These are phyloP conservation scores for Limonium bicolor DNA, from an alignment of 148 eudicot genomes.

Conservation along the genomic window DNA sequence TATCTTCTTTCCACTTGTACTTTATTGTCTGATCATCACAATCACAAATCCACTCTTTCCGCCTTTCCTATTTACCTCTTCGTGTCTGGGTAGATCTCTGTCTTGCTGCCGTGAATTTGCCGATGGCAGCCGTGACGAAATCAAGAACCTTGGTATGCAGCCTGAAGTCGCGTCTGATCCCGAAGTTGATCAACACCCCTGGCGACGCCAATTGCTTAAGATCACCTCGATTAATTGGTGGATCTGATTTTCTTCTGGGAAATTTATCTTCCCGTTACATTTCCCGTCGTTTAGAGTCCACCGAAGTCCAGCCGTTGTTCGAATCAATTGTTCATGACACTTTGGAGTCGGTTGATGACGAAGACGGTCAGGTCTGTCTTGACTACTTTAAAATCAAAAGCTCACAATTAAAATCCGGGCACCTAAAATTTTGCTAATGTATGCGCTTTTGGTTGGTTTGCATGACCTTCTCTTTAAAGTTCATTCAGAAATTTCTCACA, in stretches of 20 bases:
- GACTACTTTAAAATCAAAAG: too few species aligned
- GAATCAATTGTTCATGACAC: conserved; percentile 4
- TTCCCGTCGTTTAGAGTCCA: conserved; percentile 27
- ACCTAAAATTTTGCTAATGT: background rate
- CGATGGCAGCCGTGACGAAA: conserved; percentile 21
- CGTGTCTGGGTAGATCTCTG: too few species aligned
- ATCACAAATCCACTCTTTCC: too few species aligned
- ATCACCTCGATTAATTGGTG: conserved; percentile 9
- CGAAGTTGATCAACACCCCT: conserved; percentile 1
- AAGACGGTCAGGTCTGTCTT: conserved; percentile 14
- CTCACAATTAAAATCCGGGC: background rate
- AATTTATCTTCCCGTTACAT: conserved; percentile 9
- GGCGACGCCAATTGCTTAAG: conserved; percentile 4
- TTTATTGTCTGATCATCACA: too few species aligned
- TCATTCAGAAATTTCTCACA: background rate
- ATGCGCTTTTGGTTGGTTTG: background rate
- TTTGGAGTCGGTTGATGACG: background rate
- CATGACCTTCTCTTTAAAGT: background rate
- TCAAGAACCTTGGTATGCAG: conserved; percentile 11
- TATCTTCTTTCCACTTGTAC: too few species aligned
- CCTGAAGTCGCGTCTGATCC: conserved; percentile 18
- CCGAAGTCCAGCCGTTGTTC: conserved; percentile 13
- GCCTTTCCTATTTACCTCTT: too few species aligned
- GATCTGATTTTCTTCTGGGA: conserved; percentile 6
- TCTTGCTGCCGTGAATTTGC: too few species aligned